phyloP scores from a whole-genome alignment of 2,329 filamentous ascomycete genomes.

The Aspergillus sp. region DNA sequence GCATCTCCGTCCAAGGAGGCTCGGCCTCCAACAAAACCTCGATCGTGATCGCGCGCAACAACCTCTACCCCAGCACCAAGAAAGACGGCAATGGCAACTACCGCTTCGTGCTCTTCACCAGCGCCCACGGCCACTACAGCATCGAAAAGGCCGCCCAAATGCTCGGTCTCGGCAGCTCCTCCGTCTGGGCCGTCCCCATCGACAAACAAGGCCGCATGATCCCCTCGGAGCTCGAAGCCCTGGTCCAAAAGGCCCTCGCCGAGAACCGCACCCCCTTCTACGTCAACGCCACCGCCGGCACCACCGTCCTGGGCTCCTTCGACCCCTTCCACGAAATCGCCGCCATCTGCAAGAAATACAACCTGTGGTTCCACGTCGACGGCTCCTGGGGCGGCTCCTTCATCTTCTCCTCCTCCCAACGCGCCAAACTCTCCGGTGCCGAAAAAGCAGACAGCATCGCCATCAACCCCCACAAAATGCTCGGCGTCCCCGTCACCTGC shows the following conservation, averaged over 20 bases:
- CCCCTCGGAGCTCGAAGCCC: slow-evolving; percentile 62
- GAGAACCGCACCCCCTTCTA: slow-evolving; percentile 83
- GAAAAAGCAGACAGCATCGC: slow-evolving; percentile 79
- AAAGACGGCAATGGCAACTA: slow-evolving; percentile 63
- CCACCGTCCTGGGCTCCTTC: slow-evolving; percentile 87
- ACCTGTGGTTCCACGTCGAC: slow-evolving; percentile 91
- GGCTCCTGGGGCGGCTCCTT: slow-evolving; percentile 87
- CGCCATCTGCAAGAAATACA: slow-evolving; percentile 67
- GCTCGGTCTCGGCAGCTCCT: slow-evolving; percentile 75
- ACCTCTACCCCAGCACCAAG: slow-evolving; percentile 78
- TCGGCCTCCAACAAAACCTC: slow-evolving; percentile 82
- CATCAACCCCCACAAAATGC: slow-evolving; percentile 96
- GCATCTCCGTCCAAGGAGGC: slow-evolving; percentile 76
- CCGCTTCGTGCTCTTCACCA: slow-evolving; percentile 83
- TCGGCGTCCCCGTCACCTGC: slow-evolving; percentile 86
- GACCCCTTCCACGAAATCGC: slow-evolving; percentile 75
- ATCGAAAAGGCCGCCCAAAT: slow-evolving; percentile 94
- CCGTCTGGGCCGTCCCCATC: slow-evolving; percentile 73
- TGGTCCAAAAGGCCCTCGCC: slow-evolving; percentile 62
- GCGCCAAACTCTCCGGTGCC: slow-evolving; percentile 66
- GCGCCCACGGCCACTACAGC: slow-evolving; percentile 87
- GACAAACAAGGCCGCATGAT: slow-evolving; percentile 73
- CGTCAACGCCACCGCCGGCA: slow-evolving; percentile 93
- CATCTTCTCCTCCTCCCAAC: slow-evolving; percentile 69
- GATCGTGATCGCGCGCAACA: slow-evolving; percentile 85